Base-by-base conservation (phyloP, 2,329 filamentous ascomycete species). In the Exophiala viscosa region DNA sequence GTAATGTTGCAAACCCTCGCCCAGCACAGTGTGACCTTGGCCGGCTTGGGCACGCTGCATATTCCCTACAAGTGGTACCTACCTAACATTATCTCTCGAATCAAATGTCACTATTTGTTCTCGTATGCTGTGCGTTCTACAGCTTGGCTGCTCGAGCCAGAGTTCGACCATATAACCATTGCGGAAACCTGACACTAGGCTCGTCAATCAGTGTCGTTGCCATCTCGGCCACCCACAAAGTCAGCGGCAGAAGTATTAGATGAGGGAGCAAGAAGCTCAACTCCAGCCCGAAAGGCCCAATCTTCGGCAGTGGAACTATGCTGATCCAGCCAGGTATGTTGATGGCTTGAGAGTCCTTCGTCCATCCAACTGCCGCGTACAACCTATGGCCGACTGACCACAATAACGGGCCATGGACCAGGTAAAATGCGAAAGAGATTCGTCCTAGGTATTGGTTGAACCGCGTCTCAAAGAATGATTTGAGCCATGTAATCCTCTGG, bases 261-360 rank as follows among this genome's bases (percentile, higher is more conserved):
- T 88, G 82, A 1, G 82, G 77, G 1, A 78, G 50, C 17, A 86
- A 66, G 60, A 85, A 85, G 1, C 76, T 75, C 33, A 83, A 32
- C 66, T 86, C 83, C 28, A 88, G 62, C 0, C 84, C 85, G 48
- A 82, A 64, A 0, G 83, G 81, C 0, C 84, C 84, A 13, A 63
- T 64, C 54, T 69, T 78, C 28, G 82, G 73, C 45, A 86, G 58
- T 2, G 77, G 76, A 20, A 86, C 71, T 18, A 70, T 70, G 63
- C 84, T 74, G 17, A 79, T 72, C 82, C 84, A 86, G 3, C 72
- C 66, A 0, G 77, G 74, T 28, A 85, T 75, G 33, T 75, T 69
- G n/a, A 75, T 63, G 23, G 72, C 64, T 56, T 84, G 76, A 11
- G 71, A 68, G 1, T 74, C 68, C 41, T 76, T 75, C 3, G 68